Percentiles rank a stretch among this genome's conserved stretches.
phyloP scores from a whole-genome alignment of 129 eudicot genomes.

The Flaveria linearis region DNA sequence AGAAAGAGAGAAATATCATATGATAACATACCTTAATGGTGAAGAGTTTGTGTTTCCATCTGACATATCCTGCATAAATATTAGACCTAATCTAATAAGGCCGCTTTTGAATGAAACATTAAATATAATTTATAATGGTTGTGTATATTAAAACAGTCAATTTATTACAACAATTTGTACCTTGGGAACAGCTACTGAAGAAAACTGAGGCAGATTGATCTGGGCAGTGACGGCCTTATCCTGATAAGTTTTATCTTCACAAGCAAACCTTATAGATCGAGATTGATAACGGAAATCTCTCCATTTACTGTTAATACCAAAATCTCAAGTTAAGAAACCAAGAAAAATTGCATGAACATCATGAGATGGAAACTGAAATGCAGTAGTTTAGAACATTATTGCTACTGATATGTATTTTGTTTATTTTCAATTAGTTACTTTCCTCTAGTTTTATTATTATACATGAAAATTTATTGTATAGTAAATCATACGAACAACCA shows the following conservation, averaged over 20 bases:
- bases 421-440: slow-evolving; percentile 2
- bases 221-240: slow-evolving; percentile 40
- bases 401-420: neutral
- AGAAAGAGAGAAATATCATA: neutral
- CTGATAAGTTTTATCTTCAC: slow-evolving; percentile 31
- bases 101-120: neutral
- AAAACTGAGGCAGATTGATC: slow-evolving; percentile 63
- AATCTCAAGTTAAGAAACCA: neutral
- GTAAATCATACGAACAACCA: neutral
- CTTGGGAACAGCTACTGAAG: slow-evolving; percentile 74
- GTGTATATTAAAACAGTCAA: neutral
- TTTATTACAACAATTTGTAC: slow-evolving; percentile 26
- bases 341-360: neutral
- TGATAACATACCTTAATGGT: slow-evolving; percentile 1
- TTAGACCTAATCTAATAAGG: neutral
- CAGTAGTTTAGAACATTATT: neutral
- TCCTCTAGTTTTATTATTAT: neutral
- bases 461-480: neutral
- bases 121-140: neutral
- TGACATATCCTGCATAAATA: slow-evolving; percentile 34
- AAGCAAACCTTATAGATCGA: slow-evolving; percentile 55
- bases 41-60: slow-evolving; percentile 37
- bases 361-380: neutral
- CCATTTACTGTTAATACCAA: slow-evolving; percentile 59
- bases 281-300: slow-evolving; percentile 60